Conservation (phyloP, 2,329 filamentous ascomycete species). For the Talaromyces sp. region DNA sequence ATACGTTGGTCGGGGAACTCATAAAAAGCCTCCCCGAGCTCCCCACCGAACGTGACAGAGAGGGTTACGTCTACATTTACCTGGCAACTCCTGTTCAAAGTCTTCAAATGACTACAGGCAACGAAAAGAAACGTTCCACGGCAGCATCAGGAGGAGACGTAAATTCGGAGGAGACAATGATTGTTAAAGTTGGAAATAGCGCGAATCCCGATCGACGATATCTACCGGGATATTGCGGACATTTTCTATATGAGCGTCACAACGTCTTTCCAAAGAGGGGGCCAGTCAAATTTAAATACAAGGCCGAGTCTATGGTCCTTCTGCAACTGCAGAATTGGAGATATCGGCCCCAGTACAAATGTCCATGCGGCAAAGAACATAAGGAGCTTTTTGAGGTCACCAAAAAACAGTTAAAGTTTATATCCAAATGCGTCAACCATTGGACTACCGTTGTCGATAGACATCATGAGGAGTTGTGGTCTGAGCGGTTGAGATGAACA, state of each 20-base stretch:
- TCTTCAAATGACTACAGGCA: background rate
- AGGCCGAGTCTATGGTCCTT: background rate
- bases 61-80: background rate
- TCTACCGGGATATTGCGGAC: background rate
- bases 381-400: background rate
- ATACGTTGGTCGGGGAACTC: too few species aligned
- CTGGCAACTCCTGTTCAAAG: background rate
- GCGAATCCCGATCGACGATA: background rate
- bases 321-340: background rate
- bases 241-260: background rate
- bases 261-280: background rate
- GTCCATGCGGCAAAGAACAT: background rate
- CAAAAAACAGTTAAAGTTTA: background rate
- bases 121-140: background rate
- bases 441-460: background rate
- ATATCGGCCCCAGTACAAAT: background rate
- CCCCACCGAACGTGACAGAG: background rate
- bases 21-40: too few species aligned
- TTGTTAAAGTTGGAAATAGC: background rate
- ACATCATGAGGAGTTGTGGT: background rate
- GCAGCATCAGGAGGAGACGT: background rate
- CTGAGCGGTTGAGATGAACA: background rate
- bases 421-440: background rate
- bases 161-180: background rate
- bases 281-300: background rate